Base-by-base conservation (phyloP, 176 grass and related monocot genomes). In the Phragmites australis region DNA sequence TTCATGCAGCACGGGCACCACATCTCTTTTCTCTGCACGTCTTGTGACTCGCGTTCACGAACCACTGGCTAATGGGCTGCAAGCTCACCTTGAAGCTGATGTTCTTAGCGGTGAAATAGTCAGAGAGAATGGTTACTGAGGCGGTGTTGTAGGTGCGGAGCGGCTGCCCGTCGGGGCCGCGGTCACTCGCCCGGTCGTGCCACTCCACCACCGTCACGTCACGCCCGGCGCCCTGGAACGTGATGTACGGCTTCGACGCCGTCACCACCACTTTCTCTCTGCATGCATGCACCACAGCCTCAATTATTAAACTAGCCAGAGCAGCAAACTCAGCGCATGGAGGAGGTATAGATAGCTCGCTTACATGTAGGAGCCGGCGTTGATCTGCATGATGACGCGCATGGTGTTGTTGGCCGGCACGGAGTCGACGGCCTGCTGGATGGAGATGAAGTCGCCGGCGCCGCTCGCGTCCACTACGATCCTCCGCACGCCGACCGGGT, bases 41-140 rank as follows among this genome's bases (percentile, higher is more conserved):
- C 84, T 86, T 68, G 60, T 88, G 86, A 74, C 59, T 67, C 59
- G 31, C 21, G 48, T 59, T 1, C 68, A 61, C 76, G 79, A 72
- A 62, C 79, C 85, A 87, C 72, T 10, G 69, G 26, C 4, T 5
- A 31, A 34, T 59, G 31, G 39, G 42, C 0, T 39, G 74, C 58
- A 23, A 63, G 72, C 94, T 89, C 82, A 98, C 96, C 96, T 98
- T 94, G 90, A 98, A 98, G 88, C 96, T 98, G 60, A 98, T 93
- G 87, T 98, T 98, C 61, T 91, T 98, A 93, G 96, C 96, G 26
- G 78, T 87, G 90, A 98, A 98, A 94, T 91, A 86, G 86, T 91
- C 91, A 86, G 96, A 79, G 77, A 98, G 83, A 72, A 98, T 80
- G 58, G 92, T 94, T 91, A 94, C 92, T 49, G 96, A 91, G 71